These are phyloP conservation scores for Exophiala aquamarina DNA, from an alignment of 2,329 filamentous ascomycete species.

Conservation along the genomic window DNA sequence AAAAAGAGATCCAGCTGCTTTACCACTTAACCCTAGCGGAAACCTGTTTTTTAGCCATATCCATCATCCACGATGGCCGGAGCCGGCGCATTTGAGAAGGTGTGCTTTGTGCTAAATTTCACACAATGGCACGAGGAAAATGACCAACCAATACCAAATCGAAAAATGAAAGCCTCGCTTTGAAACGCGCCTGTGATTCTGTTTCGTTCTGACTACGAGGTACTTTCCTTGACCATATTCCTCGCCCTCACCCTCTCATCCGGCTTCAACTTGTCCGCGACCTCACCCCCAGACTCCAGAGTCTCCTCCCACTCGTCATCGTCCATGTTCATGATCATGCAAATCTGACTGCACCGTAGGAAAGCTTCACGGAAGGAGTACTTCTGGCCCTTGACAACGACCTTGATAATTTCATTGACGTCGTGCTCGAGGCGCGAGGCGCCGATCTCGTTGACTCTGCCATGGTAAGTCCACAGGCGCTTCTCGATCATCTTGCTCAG, in stretches of 20 bases:
- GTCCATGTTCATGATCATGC: slow-evolving; percentile 89
- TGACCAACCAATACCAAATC: slow-evolving; percentile 15
- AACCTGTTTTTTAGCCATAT: slow-evolving; percentile 15
- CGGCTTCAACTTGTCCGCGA: slow-evolving; percentile 64
- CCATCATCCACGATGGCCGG: slow-evolving; percentile 18
- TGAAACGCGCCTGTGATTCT: neutral
- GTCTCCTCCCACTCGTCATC: slow-evolving; percentile 92
- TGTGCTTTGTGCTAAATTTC: slow-evolving; percentile 14
- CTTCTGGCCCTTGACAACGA: slow-evolving; percentile 57
- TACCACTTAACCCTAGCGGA: neutral
- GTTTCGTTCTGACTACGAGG: too few relatives aligned
- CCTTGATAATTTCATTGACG: slow-evolving; percentile 68
- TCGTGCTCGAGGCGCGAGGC: slow-evolving; percentile 83
- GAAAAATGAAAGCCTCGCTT: slow-evolving; percentile 7
- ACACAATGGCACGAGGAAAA: slow-evolving; percentile 17
- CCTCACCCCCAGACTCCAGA: slow-evolving; percentile 44
- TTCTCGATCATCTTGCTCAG: slow-evolving; percentile 82
- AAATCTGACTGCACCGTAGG: slow-evolving; percentile 72
- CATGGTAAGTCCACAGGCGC: slow-evolving; percentile 76
- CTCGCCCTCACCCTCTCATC: slow-evolving; percentile 75
- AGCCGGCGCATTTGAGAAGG: slow-evolving; percentile 16
- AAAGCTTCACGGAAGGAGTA: slow-evolving; percentile 80
- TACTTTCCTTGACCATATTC: slow-evolving; percentile 55
- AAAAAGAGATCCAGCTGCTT: too few relatives aligned
- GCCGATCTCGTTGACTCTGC: slow-evolving; percentile 76